Percentiles rank a stretch among this genome's conserved stretches.
Conservation (phyloP, 345 rosid species). For the Euphorbia tirucalli region DNA sequence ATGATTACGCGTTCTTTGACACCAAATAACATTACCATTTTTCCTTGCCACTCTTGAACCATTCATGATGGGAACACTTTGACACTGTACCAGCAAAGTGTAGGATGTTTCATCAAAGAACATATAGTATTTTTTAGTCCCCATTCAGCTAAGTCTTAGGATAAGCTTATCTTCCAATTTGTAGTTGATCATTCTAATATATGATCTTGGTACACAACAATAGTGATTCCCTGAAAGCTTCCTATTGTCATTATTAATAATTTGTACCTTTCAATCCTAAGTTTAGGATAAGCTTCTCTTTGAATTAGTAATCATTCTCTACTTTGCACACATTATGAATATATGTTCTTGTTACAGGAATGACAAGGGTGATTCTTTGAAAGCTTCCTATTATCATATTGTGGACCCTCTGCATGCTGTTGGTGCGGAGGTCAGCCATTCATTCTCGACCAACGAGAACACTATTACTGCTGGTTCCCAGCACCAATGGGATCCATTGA, state of each 20-base stretch:
- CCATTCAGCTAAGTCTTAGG: neutral
- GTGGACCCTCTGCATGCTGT: slow-evolving; percentile 65
- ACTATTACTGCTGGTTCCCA: slow-evolving; percentile 76
- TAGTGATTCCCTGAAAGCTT: neutral
- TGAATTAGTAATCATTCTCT: no score
- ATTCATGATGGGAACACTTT: slow-evolving; percentile 6
- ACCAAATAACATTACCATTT: neutral
- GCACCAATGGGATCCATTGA: slow-evolving; percentile 71
- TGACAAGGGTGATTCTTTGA: slow-evolving; percentile 65
- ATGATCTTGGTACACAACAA: neutral
- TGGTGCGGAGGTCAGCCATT: slow-evolving; percentile 76
- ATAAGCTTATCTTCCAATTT: neutral
- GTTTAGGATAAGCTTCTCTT: neutral
- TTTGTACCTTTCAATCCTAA: neutral
- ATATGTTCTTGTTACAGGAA: slow-evolving; percentile 47
- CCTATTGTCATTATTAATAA: neutral
- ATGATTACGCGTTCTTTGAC: neutral
- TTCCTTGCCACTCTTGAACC: neutral
- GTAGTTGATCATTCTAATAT: neutral
- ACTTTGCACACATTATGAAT: neutral
- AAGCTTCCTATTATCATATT: slow-evolving; percentile 69
- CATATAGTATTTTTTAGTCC: neutral
- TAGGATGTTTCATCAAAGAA: neutral
- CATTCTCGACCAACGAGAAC: slow-evolving; percentile 71
- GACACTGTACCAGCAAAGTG: neutral